phyloP scores from a whole-genome alignment of 2,329 filamentous ascomycete species.

The Sordariomycetes sp. region DNA sequence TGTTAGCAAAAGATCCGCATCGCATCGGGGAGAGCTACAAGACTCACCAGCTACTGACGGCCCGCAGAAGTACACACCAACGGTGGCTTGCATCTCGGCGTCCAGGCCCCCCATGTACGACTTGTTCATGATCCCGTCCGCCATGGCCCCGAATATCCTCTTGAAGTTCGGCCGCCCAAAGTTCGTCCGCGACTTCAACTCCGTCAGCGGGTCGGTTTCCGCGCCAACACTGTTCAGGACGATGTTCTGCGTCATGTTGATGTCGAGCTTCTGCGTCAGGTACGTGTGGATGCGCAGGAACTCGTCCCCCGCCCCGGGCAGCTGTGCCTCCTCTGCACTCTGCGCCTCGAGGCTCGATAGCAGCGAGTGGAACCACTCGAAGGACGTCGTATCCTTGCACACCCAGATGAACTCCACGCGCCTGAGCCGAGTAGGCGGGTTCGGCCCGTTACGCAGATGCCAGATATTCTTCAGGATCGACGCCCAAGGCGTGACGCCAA shows the following conservation, averaged over 20 bases:
- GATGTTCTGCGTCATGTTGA: slow-evolving; percentile 79
- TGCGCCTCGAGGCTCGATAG: slow-evolving; percentile 74
- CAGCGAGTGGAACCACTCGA: slow-evolving; percentile 88
- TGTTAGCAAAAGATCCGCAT: slow-evolving; percentile 19
- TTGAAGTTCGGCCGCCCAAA: slow-evolving; percentile 82
- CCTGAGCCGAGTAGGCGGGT: slow-evolving; percentile 68
- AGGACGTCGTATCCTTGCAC: slow-evolving; percentile 77
- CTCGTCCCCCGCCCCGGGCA: slow-evolving; percentile 51
- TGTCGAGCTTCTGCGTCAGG: slow-evolving; percentile 73
- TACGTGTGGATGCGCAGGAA: slow-evolving; percentile 89
- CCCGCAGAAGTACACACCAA: slow-evolving; percentile 11
- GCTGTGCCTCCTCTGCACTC: slow-evolving; percentile 47
- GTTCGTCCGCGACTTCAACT: slow-evolving; percentile 70
- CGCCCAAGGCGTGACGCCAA: slow-evolving; percentile 68
- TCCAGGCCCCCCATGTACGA: slow-evolving; percentile 68
- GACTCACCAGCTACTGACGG: slow-evolving; percentile 7
- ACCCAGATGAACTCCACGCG: slow-evolving; percentile 93
- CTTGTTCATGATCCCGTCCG: slow-evolving; percentile 65
- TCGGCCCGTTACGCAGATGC: slow-evolving; percentile 71
- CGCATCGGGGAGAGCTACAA: slow-evolving; percentile 13
- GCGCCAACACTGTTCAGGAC: slow-evolving; percentile 81
- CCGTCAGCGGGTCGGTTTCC: slow-evolving; percentile 70
- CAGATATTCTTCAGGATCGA: slow-evolving; percentile 82
- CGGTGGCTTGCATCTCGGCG: slow-evolving; percentile 55
- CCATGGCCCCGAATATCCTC: slow-evolving; percentile 64